phyloP scores from a whole-genome alignment of 257 asterid genomes.

The Rhazya stricta region DNA sequence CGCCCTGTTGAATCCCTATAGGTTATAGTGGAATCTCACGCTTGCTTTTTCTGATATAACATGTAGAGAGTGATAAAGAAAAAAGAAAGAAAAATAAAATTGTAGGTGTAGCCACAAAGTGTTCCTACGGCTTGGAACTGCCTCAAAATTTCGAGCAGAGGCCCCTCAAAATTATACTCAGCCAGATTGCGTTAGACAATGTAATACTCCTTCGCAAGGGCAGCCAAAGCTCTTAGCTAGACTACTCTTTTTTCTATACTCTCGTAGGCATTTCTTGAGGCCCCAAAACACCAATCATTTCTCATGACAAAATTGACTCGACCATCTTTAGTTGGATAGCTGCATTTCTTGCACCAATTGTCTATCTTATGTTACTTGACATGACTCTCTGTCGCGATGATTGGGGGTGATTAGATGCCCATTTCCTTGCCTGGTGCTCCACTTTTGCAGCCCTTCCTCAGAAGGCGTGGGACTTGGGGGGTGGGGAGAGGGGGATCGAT shows the following conservation, averaged over 20 bases:
- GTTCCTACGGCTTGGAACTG: slow-evolving; percentile 8
- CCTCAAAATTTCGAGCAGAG: slow-evolving; percentile 8
- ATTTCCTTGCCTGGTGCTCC: slow-evolving; percentile 39
- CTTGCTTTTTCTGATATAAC: background rate
- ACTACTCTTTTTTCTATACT: background rate
- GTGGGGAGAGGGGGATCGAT: too few species aligned
- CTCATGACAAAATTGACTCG: slow-evolving; percentile 12
- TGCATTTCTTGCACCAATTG: slow-evolving; percentile 10
- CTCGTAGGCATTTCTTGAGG: background rate
- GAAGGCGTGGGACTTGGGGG: background rate
- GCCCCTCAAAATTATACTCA: slow-evolving; percentile 1
- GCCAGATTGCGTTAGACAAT: background rate
- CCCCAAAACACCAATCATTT: background rate
- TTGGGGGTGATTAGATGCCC: slow-evolving; percentile 70
- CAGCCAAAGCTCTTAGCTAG: background rate
- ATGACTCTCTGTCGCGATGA: slow-evolving; percentile 31
- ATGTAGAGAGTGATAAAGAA: background rate
- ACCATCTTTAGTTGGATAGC: slow-evolving; percentile 6
- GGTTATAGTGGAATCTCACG: slow-evolving; percentile 9
- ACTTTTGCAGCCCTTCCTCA: slow-evolving; percentile 12
- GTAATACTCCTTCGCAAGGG: background rate
- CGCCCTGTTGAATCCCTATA: background rate
- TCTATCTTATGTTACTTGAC: slow-evolving; percentile 21
- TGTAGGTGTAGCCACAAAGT: background rate
- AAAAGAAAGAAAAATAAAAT: background rate